Base-by-base conservation (phyloP, 768 basidiomycete genomes). In the Tylopilus cervinicoccineus region DNA sequence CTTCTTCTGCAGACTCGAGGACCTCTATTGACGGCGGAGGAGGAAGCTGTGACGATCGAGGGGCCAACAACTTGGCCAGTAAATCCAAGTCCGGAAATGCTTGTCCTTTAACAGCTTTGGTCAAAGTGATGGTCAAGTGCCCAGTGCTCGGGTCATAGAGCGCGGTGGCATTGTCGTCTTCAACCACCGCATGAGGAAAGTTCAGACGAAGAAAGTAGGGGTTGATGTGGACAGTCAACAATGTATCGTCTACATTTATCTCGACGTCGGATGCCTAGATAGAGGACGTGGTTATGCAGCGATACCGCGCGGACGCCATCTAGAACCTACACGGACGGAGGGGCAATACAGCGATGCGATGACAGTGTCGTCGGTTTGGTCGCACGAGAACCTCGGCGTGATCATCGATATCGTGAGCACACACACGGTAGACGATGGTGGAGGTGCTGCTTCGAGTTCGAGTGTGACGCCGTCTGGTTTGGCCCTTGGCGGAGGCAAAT, bases 191-290 rank as follows among this genome's bases (percentile, higher is more conserved):
- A 56, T 86, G 77, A 24, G 84, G 73, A 63, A 93, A 90, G 58
- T 83, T 81, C 52, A 93, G 74, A 2, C 88, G 83, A 45, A 93
- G 74, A 58, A 86, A 93, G 62, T 92, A 93, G 2, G 90, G 90
- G 50, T 86, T 88, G 63, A 91, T 78, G 58, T 92, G 82, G 33
- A 90, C 69, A 17, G 80, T 82, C 62, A 92, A 74, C 40, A 85
- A 66, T 23, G 78, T 78, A 45, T 79, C 79, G 59, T 88, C 84
- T 47, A 89, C 80, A 54, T 85, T 74, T 42, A 90, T 83, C 64
- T 92, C 90, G 27, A 83, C 79, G 54, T 92, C 90, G 34, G 84
- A 79, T 11, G 90, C 87, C 89, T 92, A 77, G 7, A 34, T 17
- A 36, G 6, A 24, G 14, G 36, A 47, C 28, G 24, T 13, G 14